A percentile compares a stretch with the other conserved stretches of the same genome.
phyloP scores from a whole-genome alignment of 768 basidiomycete genomes.

The Podaxis sp. region DNA sequence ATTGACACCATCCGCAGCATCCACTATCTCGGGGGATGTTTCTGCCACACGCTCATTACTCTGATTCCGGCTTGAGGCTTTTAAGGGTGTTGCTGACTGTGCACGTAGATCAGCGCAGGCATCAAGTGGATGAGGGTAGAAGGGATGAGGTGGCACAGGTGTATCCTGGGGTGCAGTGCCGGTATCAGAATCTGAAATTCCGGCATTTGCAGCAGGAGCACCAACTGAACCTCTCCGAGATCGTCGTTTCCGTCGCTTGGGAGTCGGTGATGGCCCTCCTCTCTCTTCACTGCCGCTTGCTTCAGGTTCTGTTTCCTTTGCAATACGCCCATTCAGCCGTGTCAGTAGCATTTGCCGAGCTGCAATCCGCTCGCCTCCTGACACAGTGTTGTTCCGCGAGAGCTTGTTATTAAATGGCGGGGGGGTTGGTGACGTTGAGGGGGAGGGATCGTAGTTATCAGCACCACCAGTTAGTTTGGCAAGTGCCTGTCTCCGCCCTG shows the following conservation, averaged over 20 bases:
- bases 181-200: slow-evolving; percentile 50
- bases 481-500: slow-evolving; percentile 68
- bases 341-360: slow-evolving; percentile 67
- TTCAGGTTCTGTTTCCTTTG: slow-evolving; percentile 60
- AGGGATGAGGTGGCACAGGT: slow-evolving; percentile 50
- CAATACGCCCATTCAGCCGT: slow-evolving; percentile 52
- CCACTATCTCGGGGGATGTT: slow-evolving; percentile 15
- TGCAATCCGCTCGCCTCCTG: slow-evolving; percentile 74
- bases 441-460: slow-evolving; percentile 59
- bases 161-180: slow-evolving; percentile 53
- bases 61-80: slow-evolving; percentile 26
- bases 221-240: slow-evolving; percentile 39
- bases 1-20: slow-evolving; percentile 20
- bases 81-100: slow-evolving; percentile 40
- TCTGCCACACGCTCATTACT: slow-evolving; percentile 25
- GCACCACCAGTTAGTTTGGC: slow-evolving; percentile 79
- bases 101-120: slow-evolving; percentile 34
- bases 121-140: slow-evolving; percentile 40
- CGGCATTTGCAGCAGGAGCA: slow-evolving; percentile 37
- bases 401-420: slow-evolving; percentile 38
- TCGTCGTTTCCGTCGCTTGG: slow-evolving; percentile 54
- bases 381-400: slow-evolving; percentile 74
- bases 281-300: slow-evolving; percentile 58
- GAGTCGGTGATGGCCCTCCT: slow-evolving; percentile 39
- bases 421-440: slow-evolving; percentile 49